phyloP scores from a whole-genome alignment of 768 basidiomycete genomes.

The Russula virescens region DNA sequence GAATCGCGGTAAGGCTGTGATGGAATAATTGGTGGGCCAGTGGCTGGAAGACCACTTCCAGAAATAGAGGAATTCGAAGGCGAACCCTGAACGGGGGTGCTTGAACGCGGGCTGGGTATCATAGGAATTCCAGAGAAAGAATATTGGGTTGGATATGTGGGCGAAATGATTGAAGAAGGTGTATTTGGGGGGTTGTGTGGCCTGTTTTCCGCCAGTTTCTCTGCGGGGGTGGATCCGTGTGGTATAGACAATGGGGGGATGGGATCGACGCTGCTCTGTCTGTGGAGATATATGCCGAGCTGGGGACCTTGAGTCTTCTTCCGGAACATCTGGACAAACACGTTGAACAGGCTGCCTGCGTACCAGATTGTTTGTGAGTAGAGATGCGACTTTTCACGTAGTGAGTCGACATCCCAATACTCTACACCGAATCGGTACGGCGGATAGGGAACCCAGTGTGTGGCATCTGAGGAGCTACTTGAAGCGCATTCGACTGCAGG shows the following conservation, averaged over 20 bases:
- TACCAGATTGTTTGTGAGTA: conserved; percentile 88
- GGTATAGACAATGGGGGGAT: conserved; percentile 69
- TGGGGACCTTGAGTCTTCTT: conserved; percentile 63
- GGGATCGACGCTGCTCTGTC: conserved; percentile 76
- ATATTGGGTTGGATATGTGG: conserved; percentile 17
- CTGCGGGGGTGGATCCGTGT: neutral
- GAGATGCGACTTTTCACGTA: conserved; percentile 79
- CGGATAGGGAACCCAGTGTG: conserved; percentile 62
- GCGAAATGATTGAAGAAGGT: neutral
- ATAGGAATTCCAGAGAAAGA: conserved; percentile 21
- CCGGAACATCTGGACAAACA: conserved; percentile 82
- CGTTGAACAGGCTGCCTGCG: conserved; percentile 81
- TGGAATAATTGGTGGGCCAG: conserved; percentile 44
- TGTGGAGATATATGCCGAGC: conserved; percentile 83
- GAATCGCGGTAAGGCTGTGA: conserved; percentile 72
- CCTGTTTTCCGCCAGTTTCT: neutral
- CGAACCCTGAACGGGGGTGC: conserved; percentile 20
- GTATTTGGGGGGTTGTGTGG: conserved; percentile 9
- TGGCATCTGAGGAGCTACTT: conserved; percentile 39
- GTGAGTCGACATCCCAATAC: conserved; percentile 78
- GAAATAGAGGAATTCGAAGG: conserved; percentile 20
- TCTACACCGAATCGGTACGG: conserved; percentile 85
- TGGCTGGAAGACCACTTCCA: conserved; percentile 34
- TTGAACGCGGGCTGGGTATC: conserved; percentile 12
- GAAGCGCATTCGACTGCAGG: conserved; percentile 39